Conservation (phyloP, 2,329 filamentous ascomycete species). For the Karstenula rhodostoma region DNA sequence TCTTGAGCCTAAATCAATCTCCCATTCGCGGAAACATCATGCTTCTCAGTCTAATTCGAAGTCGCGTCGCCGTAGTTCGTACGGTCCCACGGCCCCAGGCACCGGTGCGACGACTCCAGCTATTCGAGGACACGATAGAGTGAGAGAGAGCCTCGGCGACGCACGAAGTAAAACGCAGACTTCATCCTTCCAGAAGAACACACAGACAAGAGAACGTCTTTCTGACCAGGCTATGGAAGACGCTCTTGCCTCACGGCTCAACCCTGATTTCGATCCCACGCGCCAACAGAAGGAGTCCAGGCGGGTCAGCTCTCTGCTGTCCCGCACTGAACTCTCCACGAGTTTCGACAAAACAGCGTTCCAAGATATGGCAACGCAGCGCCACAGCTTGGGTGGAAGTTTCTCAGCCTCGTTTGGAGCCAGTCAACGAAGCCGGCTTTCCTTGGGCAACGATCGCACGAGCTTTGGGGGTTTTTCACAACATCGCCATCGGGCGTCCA, state of each 20-base stretch:
- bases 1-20: constrained; percentile 69
- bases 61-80: constrained; percentile 71
- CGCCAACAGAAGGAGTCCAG: constrained; percentile 70
- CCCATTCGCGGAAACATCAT: constrained; percentile 51
- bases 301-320: constrained; percentile 89
- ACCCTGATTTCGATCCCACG: constrained; percentile 58
- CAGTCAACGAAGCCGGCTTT: constrained; percentile 72
- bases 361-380: constrained; percentile 69
- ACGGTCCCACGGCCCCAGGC: constrained; percentile 61
- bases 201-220: constrained; percentile 40
- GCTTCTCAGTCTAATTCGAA: constrained; percentile 50
- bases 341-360: constrained; percentile 85
- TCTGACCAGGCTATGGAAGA: constrained; percentile 55
- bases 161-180: constrained; percentile 55
- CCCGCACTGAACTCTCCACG: constrained; percentile 83
- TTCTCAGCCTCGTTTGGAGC: constrained; percentile 57
- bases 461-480: constrained; percentile 62
- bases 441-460: constrained; percentile 72
- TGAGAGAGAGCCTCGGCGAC: constrained; percentile 79
- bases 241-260: constrained; percentile 58
- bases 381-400: constrained; percentile 49
- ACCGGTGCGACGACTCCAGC: constrained; percentile 81
- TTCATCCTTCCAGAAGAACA: constrained; percentile 49
- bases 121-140: constrained; percentile 65
- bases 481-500: constrained; percentile 62